Percentiles rank a stretch among this genome's conserved stretches.
phyloP scores from a whole-genome alignment of 2,329 filamentous ascomycete species.

The Cercospora zeina region DNA sequence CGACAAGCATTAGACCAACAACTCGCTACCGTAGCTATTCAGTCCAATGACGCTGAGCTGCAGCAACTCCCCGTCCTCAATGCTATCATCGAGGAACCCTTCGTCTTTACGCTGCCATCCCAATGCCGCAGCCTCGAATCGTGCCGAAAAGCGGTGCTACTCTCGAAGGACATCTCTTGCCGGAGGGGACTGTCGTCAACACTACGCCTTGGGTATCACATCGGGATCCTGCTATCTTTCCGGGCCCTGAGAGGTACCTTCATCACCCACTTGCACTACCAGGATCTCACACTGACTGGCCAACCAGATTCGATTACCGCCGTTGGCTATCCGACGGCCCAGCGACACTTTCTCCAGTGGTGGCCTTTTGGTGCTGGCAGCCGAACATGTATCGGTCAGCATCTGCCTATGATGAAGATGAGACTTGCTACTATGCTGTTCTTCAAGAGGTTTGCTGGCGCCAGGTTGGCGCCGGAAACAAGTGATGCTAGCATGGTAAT shows the following conservation, averaged over 20 bases:
- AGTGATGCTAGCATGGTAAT: conserved; percentile 35
- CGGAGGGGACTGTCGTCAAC: conserved; percentile 29
- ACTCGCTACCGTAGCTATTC: conserved; percentile 22
- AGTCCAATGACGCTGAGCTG: conserved; percentile 29
- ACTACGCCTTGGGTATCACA: conserved; percentile 36
- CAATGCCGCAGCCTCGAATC: conserved; percentile 34
- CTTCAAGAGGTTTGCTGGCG: conserved; percentile 30
- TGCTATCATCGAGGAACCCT: conserved; percentile 35
- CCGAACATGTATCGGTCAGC: conserved; percentile 35
- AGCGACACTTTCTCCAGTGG: conserved; percentile 22
- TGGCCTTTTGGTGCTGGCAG: conserved; percentile 35
- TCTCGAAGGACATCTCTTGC: conserved; percentile 30
- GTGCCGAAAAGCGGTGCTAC: conserved; percentile 32
- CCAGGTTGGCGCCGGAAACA: conserved; percentile 29
- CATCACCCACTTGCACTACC: no score
- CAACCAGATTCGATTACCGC: conserved; percentile 30
- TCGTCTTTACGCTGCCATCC: conserved; percentile 37
- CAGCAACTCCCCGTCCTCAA: conserved; percentile 31
- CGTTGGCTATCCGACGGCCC: conserved; percentile 27
- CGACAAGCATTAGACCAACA: conserved; percentile 31
- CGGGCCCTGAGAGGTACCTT: neutral
- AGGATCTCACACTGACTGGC: neutral
- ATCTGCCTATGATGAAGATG: conserved; percentile 38
- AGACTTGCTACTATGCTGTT: conserved; percentile 32
- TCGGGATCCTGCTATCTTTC: conserved; percentile 16